Evolutionary conservation across 805 yeast genomes (phyloP).

Genomic region (Candida germanica): DNA sequence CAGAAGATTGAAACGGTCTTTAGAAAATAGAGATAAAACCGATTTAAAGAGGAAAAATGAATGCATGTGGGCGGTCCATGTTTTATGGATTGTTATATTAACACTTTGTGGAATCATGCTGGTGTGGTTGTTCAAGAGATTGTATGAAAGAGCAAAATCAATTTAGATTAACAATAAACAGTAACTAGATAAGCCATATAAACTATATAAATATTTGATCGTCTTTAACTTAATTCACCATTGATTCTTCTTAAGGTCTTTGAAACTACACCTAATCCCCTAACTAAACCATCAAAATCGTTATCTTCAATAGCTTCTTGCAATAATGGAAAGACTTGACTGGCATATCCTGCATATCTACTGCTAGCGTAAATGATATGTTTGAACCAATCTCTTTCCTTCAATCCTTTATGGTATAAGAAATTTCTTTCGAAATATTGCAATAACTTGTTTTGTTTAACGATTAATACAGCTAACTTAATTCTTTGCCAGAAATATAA

Average conservation of each 20-base stretch:
- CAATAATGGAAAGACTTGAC: slow-evolving; percentile 58
- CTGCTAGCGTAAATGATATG: slow-evolving; percentile 65
- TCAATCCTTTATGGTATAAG: slow-evolving; percentile 44
- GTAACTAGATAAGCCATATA: background rate
- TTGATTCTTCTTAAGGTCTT: slow-evolving; percentile 30
- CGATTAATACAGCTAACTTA: slow-evolving; percentile 27
- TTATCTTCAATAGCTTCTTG: slow-evolving; percentile 49
- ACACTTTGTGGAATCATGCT: background rate
- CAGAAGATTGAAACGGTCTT: slow-evolving; percentile 10
- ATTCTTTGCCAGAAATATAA: slow-evolving; percentile 36
- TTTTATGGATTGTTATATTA: background rate
- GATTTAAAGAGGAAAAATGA: background rate
- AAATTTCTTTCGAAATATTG: slow-evolving; percentile 55
- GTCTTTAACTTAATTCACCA: slow-evolving; percentile 1
- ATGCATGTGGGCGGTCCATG: background rate
- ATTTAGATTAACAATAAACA: no score
- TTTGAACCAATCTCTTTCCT: slow-evolving; percentile 56
- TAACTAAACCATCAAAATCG: slow-evolving; percentile 42
- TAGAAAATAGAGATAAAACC: slow-evolving; percentile 9
- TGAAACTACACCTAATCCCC: slow-evolving; percentile 45
- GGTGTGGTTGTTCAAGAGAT: background rate
- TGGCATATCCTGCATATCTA: slow-evolving; percentile 46
- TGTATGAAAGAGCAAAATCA: background rate
- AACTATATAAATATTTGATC: no score
- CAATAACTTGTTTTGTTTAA: slow-evolving; percentile 33